Percentiles rank a stretch among this genome's conserved stretches.
Evolutionary conservation across 306 rosid genomes (phyloP).

Genomic region (Inga laurina): DNA sequence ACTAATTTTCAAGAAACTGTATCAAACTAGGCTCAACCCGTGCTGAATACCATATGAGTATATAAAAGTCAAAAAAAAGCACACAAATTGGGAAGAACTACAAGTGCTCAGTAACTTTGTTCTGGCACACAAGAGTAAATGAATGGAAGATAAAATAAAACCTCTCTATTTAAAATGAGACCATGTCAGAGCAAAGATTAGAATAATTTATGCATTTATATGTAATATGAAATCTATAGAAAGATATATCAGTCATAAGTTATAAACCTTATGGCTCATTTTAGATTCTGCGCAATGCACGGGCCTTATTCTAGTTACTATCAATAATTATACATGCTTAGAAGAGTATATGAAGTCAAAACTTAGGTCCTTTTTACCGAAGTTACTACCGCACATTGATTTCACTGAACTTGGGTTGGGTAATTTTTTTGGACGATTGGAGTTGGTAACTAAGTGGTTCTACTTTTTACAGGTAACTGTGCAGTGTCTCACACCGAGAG

Average conservation of each 20-base stretch:
- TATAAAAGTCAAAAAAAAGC: not conserved
- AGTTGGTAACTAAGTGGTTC: slow-evolving; percentile 38
- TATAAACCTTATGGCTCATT: not conserved
- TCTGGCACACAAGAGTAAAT: not conserved
- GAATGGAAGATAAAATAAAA: not conserved
- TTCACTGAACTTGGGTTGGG: not conserved
- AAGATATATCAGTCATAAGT: not conserved
- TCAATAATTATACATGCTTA: not conserved
- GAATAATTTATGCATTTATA: not conserved
- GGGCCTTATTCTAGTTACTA: not conserved
- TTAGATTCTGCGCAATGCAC: not conserved
- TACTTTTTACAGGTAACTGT: slow-evolving; percentile 47
- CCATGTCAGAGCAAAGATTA: not conserved
- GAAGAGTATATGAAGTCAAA: slow-evolving; percentile 6
- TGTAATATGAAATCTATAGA: not conserved
- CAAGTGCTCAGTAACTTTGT: not conserved
- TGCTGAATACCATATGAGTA: not conserved
- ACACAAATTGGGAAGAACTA: not conserved
- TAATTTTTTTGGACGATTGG: not conserved
- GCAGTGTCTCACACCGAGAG: slow-evolving; percentile 51
- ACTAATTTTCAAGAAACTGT: not conserved
- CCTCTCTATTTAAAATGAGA: not conserved
- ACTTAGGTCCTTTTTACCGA: slow-evolving; percentile 11
- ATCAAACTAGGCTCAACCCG: not conserved
- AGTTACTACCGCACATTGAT: slow-evolving; percentile 1